Base-by-base conservation (phyloP, 164 flowering plant genomes). In the Protea cynaroides region DNA sequence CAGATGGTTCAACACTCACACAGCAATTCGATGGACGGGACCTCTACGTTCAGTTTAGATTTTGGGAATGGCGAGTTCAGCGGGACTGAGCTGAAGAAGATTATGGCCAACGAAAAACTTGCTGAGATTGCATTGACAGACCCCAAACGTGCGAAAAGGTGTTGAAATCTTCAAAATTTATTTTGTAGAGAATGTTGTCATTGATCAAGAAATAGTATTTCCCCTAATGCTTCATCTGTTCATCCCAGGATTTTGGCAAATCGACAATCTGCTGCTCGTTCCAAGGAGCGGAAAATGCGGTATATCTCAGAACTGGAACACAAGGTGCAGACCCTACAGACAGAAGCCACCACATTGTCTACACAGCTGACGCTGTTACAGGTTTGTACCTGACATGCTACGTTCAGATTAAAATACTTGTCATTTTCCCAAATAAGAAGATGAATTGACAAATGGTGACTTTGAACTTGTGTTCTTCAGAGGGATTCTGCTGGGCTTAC, bases 181-280 rank as follows among this genome's bases (percentile, higher is more conserved):
- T 40, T 40, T 3, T 6, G 13, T 40, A 40, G 13, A 40, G 4
- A 40, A 8, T 3, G 14, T 40, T 40, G 34, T 29, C 5, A 29
- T 40, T 40, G 46, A 8, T 12, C 46, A 8, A 40, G 46, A 8
- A 40, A 40, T 40, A 8, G 46, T 40, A 15, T 49, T 0, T 21
- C 25, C 24, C 51, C 23, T 14, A 24, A 51, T 37, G 50, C 12
- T 34, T 60, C 64, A 56, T 25, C 46, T 58, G 58, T 47, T 51
- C 14, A n/a, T 61, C 49, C 18, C 36, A 85, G 88, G 75, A 90
- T 90, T 67, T 82, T 88, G 77, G 97, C 97, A 29, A 90, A 90
- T 72, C 84, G 97, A 8, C 95, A 88, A 56, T 90, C 94, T 11
- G 97, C 97, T 74, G 97, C 94, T 50, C 90, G 97, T 43, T 90